Evolutionary conservation across 106 monocot genomes (phyloP).

Genomic region (Acorus gramineus): DNA sequence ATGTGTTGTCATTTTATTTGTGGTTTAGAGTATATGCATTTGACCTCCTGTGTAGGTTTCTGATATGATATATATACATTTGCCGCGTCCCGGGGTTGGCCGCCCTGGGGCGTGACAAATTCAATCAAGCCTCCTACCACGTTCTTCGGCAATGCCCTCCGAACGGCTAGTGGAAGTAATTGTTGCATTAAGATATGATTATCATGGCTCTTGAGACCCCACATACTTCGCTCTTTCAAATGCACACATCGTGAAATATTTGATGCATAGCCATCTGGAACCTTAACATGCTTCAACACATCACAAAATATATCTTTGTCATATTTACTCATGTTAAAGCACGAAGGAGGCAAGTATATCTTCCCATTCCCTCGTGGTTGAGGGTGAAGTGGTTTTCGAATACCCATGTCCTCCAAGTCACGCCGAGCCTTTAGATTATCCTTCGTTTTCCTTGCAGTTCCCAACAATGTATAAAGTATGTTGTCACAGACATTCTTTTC

Average conservation of each 20-base stretch:
- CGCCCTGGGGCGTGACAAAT: too few relatives aligned
- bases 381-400: background rate
- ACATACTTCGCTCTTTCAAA: background rate
- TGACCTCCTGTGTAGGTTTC: too few relatives aligned
- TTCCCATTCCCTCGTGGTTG: background rate
- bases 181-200: slow-evolving; percentile 3
- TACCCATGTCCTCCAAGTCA: background rate
- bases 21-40: too few relatives aligned
- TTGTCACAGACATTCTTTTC: too few relatives aligned
- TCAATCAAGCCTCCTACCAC: background rate
- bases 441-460: background rate
- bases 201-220: background rate
- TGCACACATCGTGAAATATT: background rate
- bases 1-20: too few relatives aligned
- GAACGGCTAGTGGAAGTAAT: background rate
- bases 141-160: background rate
- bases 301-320: background rate
- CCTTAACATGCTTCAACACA: background rate
- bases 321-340: background rate
- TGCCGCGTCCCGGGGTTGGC: too few relatives aligned
- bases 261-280: slow-evolving; percentile 2
- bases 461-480: background rate
- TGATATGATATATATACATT: too few relatives aligned
- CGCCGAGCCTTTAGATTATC: background rate
- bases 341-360: background rate